These are phyloP conservation scores for Lentinula aciculospora DNA, from an alignment of 768 basidiomycete genomes.

Conservation along the genomic window DNA sequence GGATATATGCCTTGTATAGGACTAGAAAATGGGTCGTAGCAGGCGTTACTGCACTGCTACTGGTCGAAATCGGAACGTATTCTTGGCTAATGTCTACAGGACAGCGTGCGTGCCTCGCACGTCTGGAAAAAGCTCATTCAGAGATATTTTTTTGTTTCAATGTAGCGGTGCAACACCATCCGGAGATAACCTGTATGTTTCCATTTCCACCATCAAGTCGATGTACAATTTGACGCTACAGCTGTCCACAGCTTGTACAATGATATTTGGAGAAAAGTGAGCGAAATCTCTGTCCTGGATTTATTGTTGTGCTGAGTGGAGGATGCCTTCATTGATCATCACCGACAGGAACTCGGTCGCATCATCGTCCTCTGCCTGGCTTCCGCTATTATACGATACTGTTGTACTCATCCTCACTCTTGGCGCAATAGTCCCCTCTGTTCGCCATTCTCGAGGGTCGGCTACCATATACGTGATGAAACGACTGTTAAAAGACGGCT, in stretches of 20 bases:
- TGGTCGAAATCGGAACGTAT: neutral
- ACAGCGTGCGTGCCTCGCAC: neutral
- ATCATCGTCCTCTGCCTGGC: neutral
- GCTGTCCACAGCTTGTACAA: neutral
- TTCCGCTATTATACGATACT: conserved; percentile 5
- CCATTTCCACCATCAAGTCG: no score
- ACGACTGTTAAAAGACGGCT: neutral
- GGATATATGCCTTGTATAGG: conserved; percentile 1
- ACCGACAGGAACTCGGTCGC: neutral
- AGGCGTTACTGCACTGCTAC: neutral
- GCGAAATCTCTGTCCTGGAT: neutral
- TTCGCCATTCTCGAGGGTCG: neutral
- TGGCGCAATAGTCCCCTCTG: neutral
- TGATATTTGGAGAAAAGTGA: conserved; percentile 3
- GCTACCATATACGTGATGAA: neutral
- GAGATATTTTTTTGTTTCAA: neutral
- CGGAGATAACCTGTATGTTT: neutral
- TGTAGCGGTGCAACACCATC: neutral
- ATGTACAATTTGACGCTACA: neutral
- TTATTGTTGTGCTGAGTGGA: no score
- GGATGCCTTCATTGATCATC: neutral
- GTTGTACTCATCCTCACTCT: neutral
- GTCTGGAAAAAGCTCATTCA: neutral
- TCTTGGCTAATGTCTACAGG: neutral
- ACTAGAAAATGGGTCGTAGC: neutral